Evolutionary conservation across 306 rosid species (phyloP), one percentile per base, ranked within the genome.

Genomic region (Prunus campanulata): DNA sequence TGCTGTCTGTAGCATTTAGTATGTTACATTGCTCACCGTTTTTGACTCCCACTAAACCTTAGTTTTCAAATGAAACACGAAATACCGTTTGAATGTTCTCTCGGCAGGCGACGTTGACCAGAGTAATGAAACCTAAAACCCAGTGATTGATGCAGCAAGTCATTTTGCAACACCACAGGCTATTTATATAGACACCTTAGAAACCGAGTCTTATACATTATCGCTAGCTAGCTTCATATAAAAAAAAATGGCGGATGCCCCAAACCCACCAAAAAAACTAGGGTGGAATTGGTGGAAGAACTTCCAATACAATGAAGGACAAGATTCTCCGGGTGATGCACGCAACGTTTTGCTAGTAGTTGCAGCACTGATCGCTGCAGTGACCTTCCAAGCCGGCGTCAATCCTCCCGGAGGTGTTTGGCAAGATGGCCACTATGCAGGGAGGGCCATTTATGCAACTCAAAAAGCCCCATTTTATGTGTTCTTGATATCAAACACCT

Each of bases 361-460:
- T 2, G 78, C 73, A 25, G 74, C 87, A 0, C 77, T 83, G 55
- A 80, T 84, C 64, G 62, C 87, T 2, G 77, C 86, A 2, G 87
- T 77, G 32, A 79, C 87, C 18, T 83, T 80, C 74, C 85, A 86
- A 74, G 89, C 83, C 2, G 83, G 83, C 2, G 68, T 86, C 10
- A 83, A 74, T 9, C 87, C 82, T 39, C 87, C 83, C 2, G 87
- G 87, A n/a, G 87, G 90, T 2, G 81, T 86, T 46, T 83, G 90
- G 90, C 84, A 86, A 61, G 81, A 85, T 4, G 75, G 14, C 8
- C 71, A 70, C 20, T n/a, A 7, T 1, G 72, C 82, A 0, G 85
- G 85, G 8, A 68, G 66, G 5, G 78, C 81, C 11, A 84, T 81
- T 13, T 70, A 73, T 9, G 77, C 72, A 3, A 50, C 64, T 19